Conservation (phyloP, 2,329 filamentous ascomycete genomes). For the Elsinoe fawcettii region DNA sequence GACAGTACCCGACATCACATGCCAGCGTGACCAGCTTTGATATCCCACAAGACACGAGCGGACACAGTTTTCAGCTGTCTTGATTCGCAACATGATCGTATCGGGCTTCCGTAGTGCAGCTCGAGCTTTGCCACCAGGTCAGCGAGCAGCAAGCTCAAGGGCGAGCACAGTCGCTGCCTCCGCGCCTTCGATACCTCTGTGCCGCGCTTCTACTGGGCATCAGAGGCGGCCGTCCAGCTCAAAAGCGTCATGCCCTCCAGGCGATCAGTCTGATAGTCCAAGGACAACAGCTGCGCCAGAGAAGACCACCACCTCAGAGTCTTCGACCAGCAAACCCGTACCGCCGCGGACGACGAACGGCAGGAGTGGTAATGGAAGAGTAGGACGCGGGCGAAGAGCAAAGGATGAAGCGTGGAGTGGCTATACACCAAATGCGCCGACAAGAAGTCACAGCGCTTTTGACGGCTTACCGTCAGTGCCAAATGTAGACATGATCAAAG, state of each 20-base stretch:
- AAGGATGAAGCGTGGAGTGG: conserved; percentile 19
- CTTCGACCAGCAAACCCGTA: conserved; percentile 18
- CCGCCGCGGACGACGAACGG: conserved; percentile 10
- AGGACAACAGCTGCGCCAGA: conserved; percentile 17
- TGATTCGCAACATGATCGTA: conserved; percentile 8
- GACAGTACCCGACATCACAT: conserved; percentile 2
- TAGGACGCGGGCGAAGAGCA: conserved; percentile 16
- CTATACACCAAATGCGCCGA: conserved; percentile 6
- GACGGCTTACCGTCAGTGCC: conserved; percentile 64
- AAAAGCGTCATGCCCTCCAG: conserved; percentile 42
- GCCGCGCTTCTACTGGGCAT: conserved; percentile 25
- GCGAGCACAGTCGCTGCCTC: background rate
- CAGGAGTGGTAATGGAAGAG: conserved; percentile 14
- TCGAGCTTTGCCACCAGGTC: conserved; percentile 10
- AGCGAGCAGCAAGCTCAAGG: background rate
- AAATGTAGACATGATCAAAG: conserved; percentile 63
- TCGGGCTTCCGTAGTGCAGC: conserved; percentile 12
- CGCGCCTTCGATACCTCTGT: conserved; percentile 1
- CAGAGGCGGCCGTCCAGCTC: conserved; percentile 45
- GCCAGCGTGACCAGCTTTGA: conserved; percentile 4
- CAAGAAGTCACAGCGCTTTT: conserved; percentile 35
- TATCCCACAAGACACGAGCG: background rate
- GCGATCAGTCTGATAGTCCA: conserved; percentile 23
- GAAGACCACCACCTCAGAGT: conserved; percentile 26
- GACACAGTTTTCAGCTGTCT: background rate